Evolutionary conservation across 2,329 filamentous ascomycete genomes (phyloP), one percentile per base, ranked within the genome.

Genomic region (Cercospora zeae-maydis): DNA sequence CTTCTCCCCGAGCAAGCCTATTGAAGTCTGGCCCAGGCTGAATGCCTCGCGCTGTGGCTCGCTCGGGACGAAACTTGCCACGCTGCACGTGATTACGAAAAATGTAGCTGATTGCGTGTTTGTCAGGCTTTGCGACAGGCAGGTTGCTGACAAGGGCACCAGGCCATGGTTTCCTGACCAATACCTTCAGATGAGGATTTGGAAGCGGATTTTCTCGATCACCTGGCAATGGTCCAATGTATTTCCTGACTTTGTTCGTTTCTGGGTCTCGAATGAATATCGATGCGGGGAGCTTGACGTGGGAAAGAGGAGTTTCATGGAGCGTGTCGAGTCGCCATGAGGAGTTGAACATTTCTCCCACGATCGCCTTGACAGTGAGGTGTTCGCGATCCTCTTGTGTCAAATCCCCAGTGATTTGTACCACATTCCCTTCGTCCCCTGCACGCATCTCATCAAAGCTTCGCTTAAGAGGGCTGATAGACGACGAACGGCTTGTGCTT

Each of bases 101-200:
- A 62, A 99, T 88, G 76, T 99, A 99, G 62, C 89, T 96, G 69
- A 97, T 80, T 5, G 91, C 88, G 52, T 88, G 86, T 30, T 80
- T 79, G 0, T 85, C 85, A 4, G 88, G 88, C 19, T 80, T 78
- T 0, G 91, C 90, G 0, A 81, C 81, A 0, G 95, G 95, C 2
- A 98, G 81, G 13, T 75, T 77, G 14, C 83, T 74, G 10, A 92
- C 78, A 61, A 82, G 76, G 4, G 89, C 85, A 14, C 85, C 90
- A 10, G 91, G 91, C 92, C 92, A 96, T 1, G 91, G 91, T 67
- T 85, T 84, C 13, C 91, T 85, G 4, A 91, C 86, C 27, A 92
- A 78, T 0, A 96, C 91, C 4, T 81, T 87, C 58, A 90, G 84
- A 71, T 92, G 81, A 4, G 88, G 86, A 42, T 74, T 69, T 24